Base-by-base conservation (phyloP, 75 land plant genomes). In the Gnetum montanum region DNA sequence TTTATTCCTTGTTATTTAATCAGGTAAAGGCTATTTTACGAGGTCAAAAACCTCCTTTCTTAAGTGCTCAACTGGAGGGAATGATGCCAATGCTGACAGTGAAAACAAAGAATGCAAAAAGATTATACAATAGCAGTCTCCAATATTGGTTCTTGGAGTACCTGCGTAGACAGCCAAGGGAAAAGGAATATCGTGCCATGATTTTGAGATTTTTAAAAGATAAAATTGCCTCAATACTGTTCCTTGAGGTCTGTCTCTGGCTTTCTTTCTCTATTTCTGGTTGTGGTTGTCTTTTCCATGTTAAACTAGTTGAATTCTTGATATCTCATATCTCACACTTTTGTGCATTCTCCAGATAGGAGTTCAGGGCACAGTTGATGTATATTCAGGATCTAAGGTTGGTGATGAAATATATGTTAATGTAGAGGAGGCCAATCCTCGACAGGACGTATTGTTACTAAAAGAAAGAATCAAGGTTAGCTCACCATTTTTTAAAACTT, bases 21-120 rank as follows among this genome's bases (percentile, higher is more conserved):
- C 74, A 95, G 99, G 78, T 95, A 18, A 95, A 95, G 65, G 91
- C 99, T 36, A 78, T 78, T 34, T 69, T 95, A 43, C 72, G 97
- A 48, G 88, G 84, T 34, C 79, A 90, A 54, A 28, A 59, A 26
- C 92, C 67, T 22, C 99, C 88, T 23, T 86, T 83, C 50, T 68
- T 76, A 43, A 66, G 88, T 66, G 74, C 73, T 29, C 74, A 83
- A 37, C 50, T 95, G 54, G 99, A 95, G 66, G 83, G 83, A 28
- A 71, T 78, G 28, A 61, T 86, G 66, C 61, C 71, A 46, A 45
- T 76, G 33, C 66, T 73, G 31, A 90, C 69, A 57, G 52, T 82
- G 71, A 73, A 74, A 31, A 41, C 57, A 23, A 77, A 58, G 60
- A 50, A 68, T 13, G 80, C 65, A 40, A 92, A 54, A 50, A 83